phyloP scores from a whole-genome alignment of 176 grass and related monocot species.

The Tillandsia leiboldiana region DNA sequence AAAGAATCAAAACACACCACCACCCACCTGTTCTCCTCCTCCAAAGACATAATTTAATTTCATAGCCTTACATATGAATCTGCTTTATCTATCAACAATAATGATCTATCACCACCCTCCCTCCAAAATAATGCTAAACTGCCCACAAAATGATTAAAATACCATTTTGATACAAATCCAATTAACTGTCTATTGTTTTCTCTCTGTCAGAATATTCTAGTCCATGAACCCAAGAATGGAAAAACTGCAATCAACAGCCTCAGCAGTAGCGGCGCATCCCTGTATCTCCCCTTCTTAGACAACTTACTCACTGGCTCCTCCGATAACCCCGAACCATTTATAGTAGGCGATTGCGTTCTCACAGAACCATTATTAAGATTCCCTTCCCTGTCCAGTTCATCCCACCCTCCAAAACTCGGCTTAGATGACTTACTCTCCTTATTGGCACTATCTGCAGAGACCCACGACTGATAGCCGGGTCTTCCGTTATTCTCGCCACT shows the following conservation, averaged over 20 bases:
- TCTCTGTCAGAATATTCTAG: slow-evolving; percentile 42
- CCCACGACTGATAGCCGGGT: slow-evolving; percentile 38
- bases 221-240: slow-evolving; percentile 86
- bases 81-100: no score
- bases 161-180: no score
- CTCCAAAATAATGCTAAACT: no score
- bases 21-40: no score
- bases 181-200: no score
- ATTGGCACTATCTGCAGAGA: slow-evolving; percentile 10
- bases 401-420: slow-evolving; percentile 68
- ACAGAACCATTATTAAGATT: slow-evolving; percentile 1
- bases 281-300: slow-evolving; percentile 42
- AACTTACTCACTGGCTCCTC: slow-evolving; percentile 16
- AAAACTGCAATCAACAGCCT: slow-evolving; percentile 71
- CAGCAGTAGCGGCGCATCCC: slow-evolving; percentile 51
- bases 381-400: slow-evolving; percentile 39
- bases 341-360: not conserved
- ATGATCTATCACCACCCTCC: no score
- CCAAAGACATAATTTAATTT: no score
- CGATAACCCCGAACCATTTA: not conserved
- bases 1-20: no score
- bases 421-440: not conserved
- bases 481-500: slow-evolving; percentile 8
- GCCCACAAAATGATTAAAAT: no score
- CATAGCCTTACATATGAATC: no score